Base-by-base conservation (phyloP, 108 stramenopile genomes). In the Nitzschia inconspicua region DNA sequence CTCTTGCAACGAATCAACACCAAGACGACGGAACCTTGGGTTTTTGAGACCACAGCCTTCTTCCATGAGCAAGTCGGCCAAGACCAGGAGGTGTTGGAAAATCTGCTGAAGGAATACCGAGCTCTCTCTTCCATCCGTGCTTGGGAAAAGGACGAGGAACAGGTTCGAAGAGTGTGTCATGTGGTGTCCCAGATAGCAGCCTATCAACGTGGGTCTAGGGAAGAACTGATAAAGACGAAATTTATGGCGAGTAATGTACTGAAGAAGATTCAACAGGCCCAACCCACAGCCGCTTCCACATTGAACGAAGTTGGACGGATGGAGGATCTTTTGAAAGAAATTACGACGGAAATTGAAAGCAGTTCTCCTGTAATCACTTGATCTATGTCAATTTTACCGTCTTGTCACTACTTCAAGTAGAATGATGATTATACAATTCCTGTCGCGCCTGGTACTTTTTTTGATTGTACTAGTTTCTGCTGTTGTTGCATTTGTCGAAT, bases 101-200 rank as follows among this genome's bases (percentile, higher is more conserved):
- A 86, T 60, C 58, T 93, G n/a, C 85, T 89, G 86, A 87, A 89
- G 57, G 83, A 87, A 50, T 89, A 93, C 46, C 79, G 91, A 44
- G 47, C 77, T 22, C 62, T 89, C 44, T 72, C 74, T 23, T 64
- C 72, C 18, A 46, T 75, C 30, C 60, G 65, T 22, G 76, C 80
- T 6, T 86, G 91, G 88, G 86, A 93, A 53, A 69, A 71, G 60
- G 88, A 89, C 36, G 54, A 75, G 24, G 44, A 56, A 23, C 68
- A 70, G 37, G 53, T 89, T 30, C 34, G 25, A 27, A 80, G 80
- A 34, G 73, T 93, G 25, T 60, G 68, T 57, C 48, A 54, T 30
- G 66, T 86, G 11, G 60, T 76, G 10, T 57, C 67, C 13, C 83
- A 88, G 36, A 85, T 93, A 41, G 65, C 52, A 13, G 41, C 66